Base-by-base conservation (phyloP, 2,329 filamentous ascomycete genomes). In the Exophiala lecanii-corni region DNA sequence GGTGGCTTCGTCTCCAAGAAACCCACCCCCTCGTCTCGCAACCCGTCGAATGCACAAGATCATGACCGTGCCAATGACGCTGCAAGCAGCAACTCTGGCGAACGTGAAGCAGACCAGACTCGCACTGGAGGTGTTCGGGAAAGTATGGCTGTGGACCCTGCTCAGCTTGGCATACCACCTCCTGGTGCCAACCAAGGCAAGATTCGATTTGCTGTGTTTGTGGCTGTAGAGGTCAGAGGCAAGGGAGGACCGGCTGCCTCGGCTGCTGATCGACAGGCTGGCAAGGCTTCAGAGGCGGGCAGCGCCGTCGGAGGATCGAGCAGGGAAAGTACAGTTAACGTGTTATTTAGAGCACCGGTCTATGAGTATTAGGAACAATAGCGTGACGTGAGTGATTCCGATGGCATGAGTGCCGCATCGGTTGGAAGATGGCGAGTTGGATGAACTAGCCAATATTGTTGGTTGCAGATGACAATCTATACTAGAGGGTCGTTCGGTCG, bases 121-220 rank as follows among this genome's bases (percentile, higher is more conserved):
- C 40, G 41, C 31, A 49, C 42, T 30, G 45, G 45, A 17, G 35
- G 45, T 25, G 46, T 39, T 20, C 18, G 45, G 31, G 36, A 50
- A 19, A 47, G 49, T 18, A 49, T 47, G 36, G 44, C 46, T 12
- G 49, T 47, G 7, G 45, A 50, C 16, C 40, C 50, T 13, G 23
- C 37, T 5, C 39, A 42, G 19, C 19, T 49, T 16, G 46, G 41
- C 10, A 32, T 34, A 7, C 36, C 45, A 16, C 35, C 40, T 10
- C 43, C 52, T 18, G 50, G 50, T 28, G 50, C 53, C 23, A 47
- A 55, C 18, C 57, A 59, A 36, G 60, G 65, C 4, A 81, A 78
- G 53, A 79, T 91, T 43, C 79, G 86, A 31, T 84, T 89, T 61
- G 81, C 86, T 2, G 83, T 81, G 4, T 91, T 89, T 61, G 65